Evolutionary conservation across 768 basidiomycete species (phyloP).

Genomic region (Pisolithus sp.): DNA sequence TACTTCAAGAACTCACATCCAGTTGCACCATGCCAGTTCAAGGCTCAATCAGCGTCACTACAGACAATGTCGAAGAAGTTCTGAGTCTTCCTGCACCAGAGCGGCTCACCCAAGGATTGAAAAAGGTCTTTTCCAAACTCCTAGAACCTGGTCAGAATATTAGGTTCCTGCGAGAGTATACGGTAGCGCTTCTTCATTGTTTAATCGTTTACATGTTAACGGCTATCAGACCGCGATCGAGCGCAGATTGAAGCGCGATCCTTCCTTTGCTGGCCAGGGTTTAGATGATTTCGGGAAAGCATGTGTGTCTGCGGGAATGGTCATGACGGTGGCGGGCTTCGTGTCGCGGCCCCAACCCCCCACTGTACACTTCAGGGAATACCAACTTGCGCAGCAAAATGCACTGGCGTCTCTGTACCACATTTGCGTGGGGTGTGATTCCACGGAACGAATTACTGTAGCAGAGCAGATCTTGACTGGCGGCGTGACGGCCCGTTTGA

Average conservation of each 20-base stretch:
- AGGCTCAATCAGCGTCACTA: constrained; percentile 10
- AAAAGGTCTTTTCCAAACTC: constrained; percentile 18
- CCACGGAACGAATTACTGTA: constrained; percentile 15
- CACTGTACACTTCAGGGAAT: constrained; percentile 7
- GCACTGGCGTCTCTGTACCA: constrained; percentile 16
- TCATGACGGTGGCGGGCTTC: constrained; percentile 20
- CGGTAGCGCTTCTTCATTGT: constrained; percentile 3
- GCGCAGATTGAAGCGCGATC: background rate
- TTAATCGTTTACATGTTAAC: background rate
- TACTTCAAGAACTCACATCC: background rate
- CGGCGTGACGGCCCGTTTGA: constrained; percentile 14
- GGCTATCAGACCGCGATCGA: constrained; percentile 12
- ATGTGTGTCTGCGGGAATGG: constrained; percentile 22
- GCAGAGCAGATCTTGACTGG: constrained; percentile 20
- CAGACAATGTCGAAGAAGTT: constrained; percentile 13
- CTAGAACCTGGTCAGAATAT: constrained; percentile 17
- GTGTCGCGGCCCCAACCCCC: constrained; percentile 10
- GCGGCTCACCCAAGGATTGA: constrained; percentile 10
- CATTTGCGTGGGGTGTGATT: constrained; percentile 16
- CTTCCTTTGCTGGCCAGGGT: background rate
- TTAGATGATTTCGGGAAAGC: constrained; percentile 15
- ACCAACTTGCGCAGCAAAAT: constrained; percentile 16
- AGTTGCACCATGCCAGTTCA: background rate
- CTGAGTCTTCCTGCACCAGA: constrained; percentile 7
- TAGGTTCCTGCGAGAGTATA: constrained; percentile 15